These are phyloP conservation scores for Colletotrichum filicis DNA, from an alignment of 2,329 filamentous ascomycete species.

Conservation along the genomic window DNA sequence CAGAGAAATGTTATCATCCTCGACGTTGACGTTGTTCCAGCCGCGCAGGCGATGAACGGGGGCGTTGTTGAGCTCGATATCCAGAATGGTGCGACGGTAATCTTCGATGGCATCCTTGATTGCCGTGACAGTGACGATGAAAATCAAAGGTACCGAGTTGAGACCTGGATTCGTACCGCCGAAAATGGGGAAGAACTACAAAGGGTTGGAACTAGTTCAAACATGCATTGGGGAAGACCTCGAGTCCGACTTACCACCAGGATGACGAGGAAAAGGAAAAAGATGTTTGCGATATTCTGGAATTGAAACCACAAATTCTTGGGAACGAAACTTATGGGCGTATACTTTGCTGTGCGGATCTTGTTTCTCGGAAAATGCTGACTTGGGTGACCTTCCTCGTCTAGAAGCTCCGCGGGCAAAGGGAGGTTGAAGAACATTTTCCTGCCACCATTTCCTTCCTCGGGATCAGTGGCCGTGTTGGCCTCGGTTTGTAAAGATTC, in stretches of 20 bases:
- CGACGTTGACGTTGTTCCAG: conserved; percentile 93
- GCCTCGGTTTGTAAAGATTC: conserved; percentile 40
- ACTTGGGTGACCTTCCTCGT: conserved; percentile 82
- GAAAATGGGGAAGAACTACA: conserved; percentile 94
- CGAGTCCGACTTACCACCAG: conserved; percentile 76
- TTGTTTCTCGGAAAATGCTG: conserved; percentile 88
- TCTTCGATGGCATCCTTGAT: conserved; percentile 97
- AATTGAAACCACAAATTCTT: conserved; percentile 99
- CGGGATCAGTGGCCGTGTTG: conserved; percentile 45
- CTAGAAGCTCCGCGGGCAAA: conserved; percentile 78
- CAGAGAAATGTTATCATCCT: conserved; percentile 83
- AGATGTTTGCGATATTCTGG: conserved; percentile 98
- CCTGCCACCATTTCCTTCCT: conserved; percentile 58
- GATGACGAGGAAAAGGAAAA: conserved; percentile 97
- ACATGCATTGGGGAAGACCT: neutral
- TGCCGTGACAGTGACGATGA: conserved; percentile 88
- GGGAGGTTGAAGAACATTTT: conserved; percentile 88
- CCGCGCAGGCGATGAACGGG: conserved; percentile 89
- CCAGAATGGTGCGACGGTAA: conserved; percentile 88
- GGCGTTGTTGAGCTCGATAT: conserved; percentile 96
- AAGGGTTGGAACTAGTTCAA: conserved; percentile 25
- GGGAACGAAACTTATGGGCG: conserved; percentile 90
- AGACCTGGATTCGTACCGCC: conserved; percentile 90
- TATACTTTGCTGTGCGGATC: conserved; percentile 98
- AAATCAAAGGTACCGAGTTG: conserved; percentile 90